Evolutionary conservation across 257 asterid species (phyloP), one percentile per base, ranked within the genome.

Genomic region (Plectranthus barbatus): DNA sequence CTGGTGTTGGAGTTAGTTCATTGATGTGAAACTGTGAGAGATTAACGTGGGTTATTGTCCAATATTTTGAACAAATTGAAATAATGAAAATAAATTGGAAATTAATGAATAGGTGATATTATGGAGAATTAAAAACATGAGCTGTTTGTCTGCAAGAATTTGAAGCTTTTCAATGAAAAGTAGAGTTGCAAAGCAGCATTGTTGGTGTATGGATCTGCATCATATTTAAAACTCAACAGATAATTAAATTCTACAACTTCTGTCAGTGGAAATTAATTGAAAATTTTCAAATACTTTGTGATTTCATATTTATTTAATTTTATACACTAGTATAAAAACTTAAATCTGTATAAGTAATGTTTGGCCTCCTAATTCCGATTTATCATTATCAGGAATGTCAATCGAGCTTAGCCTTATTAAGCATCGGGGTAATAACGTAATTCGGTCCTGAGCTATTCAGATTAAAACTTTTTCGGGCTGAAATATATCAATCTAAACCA

Each of bases 11-110:
- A 54, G 44, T 54, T 54, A 41, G 44, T 54, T 54, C 7, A 31
- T 45, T 26, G 31, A 26, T 26, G 31, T 26, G 31, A 26, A 26
- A 26, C 31, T 1, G 31, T 26, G 31, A 26, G 31, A 26, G 31
- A 2, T 26, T 62, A 36, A 52, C 17, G 46, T 18, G 9, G 41
- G 65, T 1, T 39, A 33, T 57, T 14, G 23, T 45, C 23, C 18
- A 18, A 55, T n/a, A 29, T 40, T 42, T 45, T 45, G 7, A 23
- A 33, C 37, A 10, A 6, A 4, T n/a, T n/a, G 41, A 7, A 48
- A 47, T 47, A 44, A 5, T 9, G 48, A 44, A 67, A 10, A 20
- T 67, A n/a, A n/a, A 67, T 57, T 57, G 46, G 46, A 52, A 62
- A n/a, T n/a, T n/a, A n/a, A 33, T 33, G 44, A 53, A 36, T 44